phyloP scores from a whole-genome alignment of 331 rosid genomes.

The Dryas integrifolia region DNA sequence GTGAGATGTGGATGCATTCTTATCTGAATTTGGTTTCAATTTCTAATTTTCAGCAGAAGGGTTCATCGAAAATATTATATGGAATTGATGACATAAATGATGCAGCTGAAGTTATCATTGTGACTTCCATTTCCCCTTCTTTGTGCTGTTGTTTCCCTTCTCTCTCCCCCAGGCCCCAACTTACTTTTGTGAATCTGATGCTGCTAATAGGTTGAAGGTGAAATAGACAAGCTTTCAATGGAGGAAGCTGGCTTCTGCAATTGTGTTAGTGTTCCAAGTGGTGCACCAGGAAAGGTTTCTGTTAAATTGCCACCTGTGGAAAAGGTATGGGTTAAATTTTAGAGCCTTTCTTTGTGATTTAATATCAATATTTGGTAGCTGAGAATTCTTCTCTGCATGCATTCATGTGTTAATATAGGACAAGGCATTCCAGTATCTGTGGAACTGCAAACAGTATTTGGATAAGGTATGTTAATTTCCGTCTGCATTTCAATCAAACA shows the following conservation, averaged over 20 bases:
- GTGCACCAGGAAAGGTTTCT: slow-evolving; percentile 73
- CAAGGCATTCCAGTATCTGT: slow-evolving; percentile 61
- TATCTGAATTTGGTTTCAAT: neutral
- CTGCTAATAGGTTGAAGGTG: slow-evolving; percentile 80
- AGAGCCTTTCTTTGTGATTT: neutral
- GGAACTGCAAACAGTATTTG: slow-evolving; percentile 70
- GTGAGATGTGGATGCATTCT: slow-evolving; percentile 3
- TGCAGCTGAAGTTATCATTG: slow-evolving; percentile 68
- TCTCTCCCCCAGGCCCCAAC: slow-evolving; percentile 3
- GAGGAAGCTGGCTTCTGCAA: slow-evolving; percentile 85
- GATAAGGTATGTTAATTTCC: slow-evolving; percentile 55
- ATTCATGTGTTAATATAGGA: slow-evolving; percentile 43
- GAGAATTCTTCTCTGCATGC: slow-evolving; percentile 10
- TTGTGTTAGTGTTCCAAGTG: slow-evolving; percentile 88
- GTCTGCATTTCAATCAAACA: neutral
- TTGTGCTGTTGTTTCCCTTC: slow-evolving; percentile 14
- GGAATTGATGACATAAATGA: slow-evolving; percentile 76
- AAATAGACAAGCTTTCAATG: slow-evolving; percentile 85
- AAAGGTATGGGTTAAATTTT: slow-evolving; percentile 43
- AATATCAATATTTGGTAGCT: too few species aligned
- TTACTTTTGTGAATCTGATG: slow-evolving; percentile 21
- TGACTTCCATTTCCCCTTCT: slow-evolving; percentile 35
- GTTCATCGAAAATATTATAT: slow-evolving; percentile 59
- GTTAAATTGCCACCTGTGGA: slow-evolving; percentile 59
- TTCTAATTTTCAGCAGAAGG: slow-evolving; percentile 60